These are phyloP conservation scores for Alternaria sp. DNA, from an alignment of 2,329 filamentous ascomycete genomes.

Conservation along the genomic window DNA sequence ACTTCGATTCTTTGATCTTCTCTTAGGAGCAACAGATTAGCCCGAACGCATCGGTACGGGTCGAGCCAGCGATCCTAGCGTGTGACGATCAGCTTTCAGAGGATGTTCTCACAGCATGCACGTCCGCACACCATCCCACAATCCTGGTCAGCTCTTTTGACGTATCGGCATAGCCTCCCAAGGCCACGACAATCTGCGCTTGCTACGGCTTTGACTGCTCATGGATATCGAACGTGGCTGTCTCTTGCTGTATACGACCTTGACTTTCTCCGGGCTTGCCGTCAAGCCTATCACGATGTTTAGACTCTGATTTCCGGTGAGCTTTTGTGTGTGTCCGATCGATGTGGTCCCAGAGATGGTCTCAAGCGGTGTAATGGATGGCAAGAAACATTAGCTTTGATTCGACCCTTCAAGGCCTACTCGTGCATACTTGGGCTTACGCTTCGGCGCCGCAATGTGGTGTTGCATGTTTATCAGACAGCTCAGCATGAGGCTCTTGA, in stretches of 20 bases:
- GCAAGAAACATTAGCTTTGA: not conserved
- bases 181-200: not conserved
- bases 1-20: not conserved
- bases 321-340: not conserved
- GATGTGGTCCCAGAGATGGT: not conserved
- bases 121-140: slow-evolving; percentile 11
- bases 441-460: not conserved
- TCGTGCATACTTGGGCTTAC: not conserved
- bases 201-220: not conserved
- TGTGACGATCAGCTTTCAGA: not conserved
- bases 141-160: slow-evolving; percentile 1
- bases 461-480: slow-evolving; percentile 1
- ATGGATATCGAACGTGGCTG: not conserved
- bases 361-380: slow-evolving; percentile 8
- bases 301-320: slow-evolving; percentile 8
- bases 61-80: not conserved
- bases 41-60: not conserved
- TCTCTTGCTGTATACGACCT: not conserved
- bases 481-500: slow-evolving; percentile 4
- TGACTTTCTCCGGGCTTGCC: not conserved
- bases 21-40: not conserved
- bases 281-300: not conserved
- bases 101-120: slow-evolving; percentile 2
- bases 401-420: not conserved
- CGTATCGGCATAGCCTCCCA: slow-evolving; percentile 8